Evolutionary conservation across 2,329 filamentous ascomycete species (phyloP), one percentile per base, ranked within the genome.

Genomic region (Ceratocystis eucalypticola): DNA sequence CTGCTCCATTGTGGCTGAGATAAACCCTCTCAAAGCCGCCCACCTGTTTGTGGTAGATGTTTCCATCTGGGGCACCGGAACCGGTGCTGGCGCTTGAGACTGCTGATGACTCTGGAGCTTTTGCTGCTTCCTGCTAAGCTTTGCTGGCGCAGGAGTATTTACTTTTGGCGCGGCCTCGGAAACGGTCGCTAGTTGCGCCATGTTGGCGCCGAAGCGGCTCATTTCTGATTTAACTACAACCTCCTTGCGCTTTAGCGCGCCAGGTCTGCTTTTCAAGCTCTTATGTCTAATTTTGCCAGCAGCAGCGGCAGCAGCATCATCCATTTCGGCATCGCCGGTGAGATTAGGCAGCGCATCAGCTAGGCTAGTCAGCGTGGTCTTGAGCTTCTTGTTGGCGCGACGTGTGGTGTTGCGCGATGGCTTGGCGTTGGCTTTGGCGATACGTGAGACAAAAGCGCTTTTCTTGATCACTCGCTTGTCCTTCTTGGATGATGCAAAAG

Each of bases 1-100:
- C 75, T 90, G 88, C 77, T 96, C 90, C 86, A 96, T 90, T 0
- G 90, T 96, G 53, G 86, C 82, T 1, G 89, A 87, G 64, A 96
- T 95, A 73, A 93, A 95, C 8, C 80, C 85, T 71, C 92, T 84
- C 75, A 97, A 74, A 17, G 91, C 90, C 37, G 88, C 88, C 88
- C 91, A 96, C 66, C 88, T 79, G 71, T 80, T 84, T 8, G 82
- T 77, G 17, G 81, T 84, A 10, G 76, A 74, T 6, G 75, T 71
- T 4, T 69, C 53, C 4, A 68, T 64, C 8, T 69, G 67, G 69
- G 66, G 68, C 57, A 70, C 61, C 3, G 61, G 59, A 8, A 48
- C 59, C n/a, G 65, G n/a, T n/a, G n/a, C 62, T 12, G 62, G 59
- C 15, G 33, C 33, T 8, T 46, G 46, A 3, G 37, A 15, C 20